Percentiles rank a stretch among this genome's conserved stretches.
These are phyloP conservation scores for Dactylellina sp. DNA, from an alignment of 2,329 filamentous ascomycete genomes.

Conservation along the genomic window DNA sequence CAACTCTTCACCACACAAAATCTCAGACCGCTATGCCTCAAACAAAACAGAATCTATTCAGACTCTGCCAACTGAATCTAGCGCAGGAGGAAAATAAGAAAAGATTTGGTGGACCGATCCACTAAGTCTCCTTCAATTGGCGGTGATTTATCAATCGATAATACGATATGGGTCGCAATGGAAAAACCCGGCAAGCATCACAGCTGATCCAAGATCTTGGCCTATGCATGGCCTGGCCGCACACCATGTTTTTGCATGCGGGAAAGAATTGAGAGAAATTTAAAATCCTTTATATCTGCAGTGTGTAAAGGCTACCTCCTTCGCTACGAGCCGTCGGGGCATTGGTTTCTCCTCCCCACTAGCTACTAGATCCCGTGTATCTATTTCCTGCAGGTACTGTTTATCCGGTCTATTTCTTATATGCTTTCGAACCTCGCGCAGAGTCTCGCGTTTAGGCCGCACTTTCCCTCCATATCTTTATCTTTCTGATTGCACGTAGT, in stretches of 20 bases:
- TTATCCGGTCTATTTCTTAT: slow-evolving; percentile 1
- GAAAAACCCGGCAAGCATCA: slow-evolving; percentile 20
- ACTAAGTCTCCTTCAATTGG: too few species aligned
- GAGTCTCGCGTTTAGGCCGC: too few species aligned
- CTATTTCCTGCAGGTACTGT: slow-evolving; percentile 20
- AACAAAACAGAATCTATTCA: neutral
- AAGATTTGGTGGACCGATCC: too few species aligned
- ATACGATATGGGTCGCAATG: neutral
- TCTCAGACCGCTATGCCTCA: slow-evolving; percentile 17
- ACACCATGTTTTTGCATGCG: slow-evolving; percentile 36
- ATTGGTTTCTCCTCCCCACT: slow-evolving; percentile 29
- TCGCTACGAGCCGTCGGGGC: slow-evolving; percentile 46
- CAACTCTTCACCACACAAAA: slow-evolving; percentile 27
- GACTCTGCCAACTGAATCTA: neutral
- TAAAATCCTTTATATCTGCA: slow-evolving; percentile 43
- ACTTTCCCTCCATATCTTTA: too few species aligned
- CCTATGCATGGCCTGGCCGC: slow-evolving; percentile 24
- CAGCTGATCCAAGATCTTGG: slow-evolving; percentile 26
- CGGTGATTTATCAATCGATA: too few species aligned
- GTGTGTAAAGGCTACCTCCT: slow-evolving; percentile 19
- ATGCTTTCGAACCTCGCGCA: slow-evolving; percentile 1
- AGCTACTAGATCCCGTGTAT: slow-evolving; percentile 12
- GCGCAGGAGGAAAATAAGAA: too few species aligned
- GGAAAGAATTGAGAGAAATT: slow-evolving; percentile 15
- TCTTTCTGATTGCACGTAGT: slow-evolving; percentile 11